Percentiles rank a stretch among this genome's conserved stretches.
Evolutionary conservation across 2,329 filamentous ascomycete genomes (phyloP).

Genomic region (Epichloe sylvatica): DNA sequence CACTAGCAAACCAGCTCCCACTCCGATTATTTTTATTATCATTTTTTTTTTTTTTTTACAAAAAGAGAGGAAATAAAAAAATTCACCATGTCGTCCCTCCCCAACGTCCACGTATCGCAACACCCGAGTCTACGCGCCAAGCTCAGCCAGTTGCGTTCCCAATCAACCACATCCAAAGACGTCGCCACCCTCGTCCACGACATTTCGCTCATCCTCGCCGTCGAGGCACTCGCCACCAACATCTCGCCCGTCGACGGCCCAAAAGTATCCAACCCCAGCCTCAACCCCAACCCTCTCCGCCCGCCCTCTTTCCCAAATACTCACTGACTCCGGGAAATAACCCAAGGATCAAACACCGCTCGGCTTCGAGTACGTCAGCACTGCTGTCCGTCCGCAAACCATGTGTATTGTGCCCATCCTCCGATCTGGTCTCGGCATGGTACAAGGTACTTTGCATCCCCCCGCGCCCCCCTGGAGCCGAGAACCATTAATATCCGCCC

Average conservation of each 20-base stretch:
- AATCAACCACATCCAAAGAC: slow-evolving; percentile 54
- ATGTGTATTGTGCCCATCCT: slow-evolving; percentile 84
- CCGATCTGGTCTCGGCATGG: slow-evolving; percentile 83
- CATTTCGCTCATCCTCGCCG: slow-evolving; percentile 67
- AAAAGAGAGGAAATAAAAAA: too few species aligned
- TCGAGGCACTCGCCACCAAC: slow-evolving; percentile 59
- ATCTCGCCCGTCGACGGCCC: slow-evolving; percentile 44
- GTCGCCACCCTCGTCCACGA: slow-evolving; percentile 76
- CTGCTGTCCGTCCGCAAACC: slow-evolving; percentile 46
- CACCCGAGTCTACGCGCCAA: slow-evolving; percentile 83
- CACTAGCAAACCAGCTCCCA: too few species aligned
- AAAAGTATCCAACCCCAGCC: slow-evolving; percentile 38
- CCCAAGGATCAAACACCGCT: slow-evolving; percentile 62
- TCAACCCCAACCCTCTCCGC: neutral
- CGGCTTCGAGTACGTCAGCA: slow-evolving; percentile 58
- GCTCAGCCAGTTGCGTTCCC: slow-evolving; percentile 75
- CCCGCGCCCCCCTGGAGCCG: too few species aligned
- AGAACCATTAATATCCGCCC: too few species aligned
- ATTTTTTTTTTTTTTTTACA: too few species aligned
- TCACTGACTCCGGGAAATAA: too few species aligned
- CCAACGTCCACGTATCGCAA: slow-evolving; percentile 61
- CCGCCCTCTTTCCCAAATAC: neutral
- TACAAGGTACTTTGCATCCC: slow-evolving; percentile 45
- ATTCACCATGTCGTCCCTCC: slow-evolving; percentile 27
- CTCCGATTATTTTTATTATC: too few species aligned